Percentiles rank a stretch among this genome's conserved stretches.
Conservation (phyloP, 176 grass and related monocot genomes). For the Calamus simplicifolius region DNA sequence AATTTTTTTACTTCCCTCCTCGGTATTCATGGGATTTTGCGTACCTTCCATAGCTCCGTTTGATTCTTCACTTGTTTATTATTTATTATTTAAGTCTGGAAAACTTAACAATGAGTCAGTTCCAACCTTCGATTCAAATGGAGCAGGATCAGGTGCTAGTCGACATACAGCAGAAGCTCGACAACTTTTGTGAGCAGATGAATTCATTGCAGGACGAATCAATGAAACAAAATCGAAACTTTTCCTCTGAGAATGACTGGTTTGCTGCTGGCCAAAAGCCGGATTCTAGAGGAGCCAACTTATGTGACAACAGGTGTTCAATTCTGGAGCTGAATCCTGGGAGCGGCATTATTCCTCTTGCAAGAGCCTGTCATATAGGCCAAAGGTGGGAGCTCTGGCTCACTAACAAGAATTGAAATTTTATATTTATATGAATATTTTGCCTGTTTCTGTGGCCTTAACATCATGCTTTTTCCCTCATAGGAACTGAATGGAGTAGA, state of each 20-base stretch:
- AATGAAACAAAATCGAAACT: slow-evolving; percentile 24
- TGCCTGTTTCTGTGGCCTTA: not conserved
- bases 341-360: slow-evolving; percentile 19
- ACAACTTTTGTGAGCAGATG: slow-evolving; percentile 59
- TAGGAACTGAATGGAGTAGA: slow-evolving; percentile 23
- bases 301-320: not conserved
- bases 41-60: no score
- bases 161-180: slow-evolving; percentile 88
- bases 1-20: no score
- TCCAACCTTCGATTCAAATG: not conserved
- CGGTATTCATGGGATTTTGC: no score
- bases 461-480: slow-evolving; percentile 1
- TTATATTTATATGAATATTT: not conserved
- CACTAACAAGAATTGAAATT: not conserved
- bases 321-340: slow-evolving; percentile 13
- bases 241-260: slow-evolving; percentile 18
- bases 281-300: slow-evolving; percentile 14
- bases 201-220: slow-evolving; percentile 44
- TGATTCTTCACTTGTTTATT: no score
- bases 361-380: not conserved
- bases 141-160: slow-evolving; percentile 62
- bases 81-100: no score
- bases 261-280: slow-evolving; percentile 8
- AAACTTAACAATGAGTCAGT: no score
- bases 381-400: slow-evolving; percentile 15